Base-by-base conservation (phyloP, 768 basidiomycete genomes). In the Mycena kentingensis region DNA sequence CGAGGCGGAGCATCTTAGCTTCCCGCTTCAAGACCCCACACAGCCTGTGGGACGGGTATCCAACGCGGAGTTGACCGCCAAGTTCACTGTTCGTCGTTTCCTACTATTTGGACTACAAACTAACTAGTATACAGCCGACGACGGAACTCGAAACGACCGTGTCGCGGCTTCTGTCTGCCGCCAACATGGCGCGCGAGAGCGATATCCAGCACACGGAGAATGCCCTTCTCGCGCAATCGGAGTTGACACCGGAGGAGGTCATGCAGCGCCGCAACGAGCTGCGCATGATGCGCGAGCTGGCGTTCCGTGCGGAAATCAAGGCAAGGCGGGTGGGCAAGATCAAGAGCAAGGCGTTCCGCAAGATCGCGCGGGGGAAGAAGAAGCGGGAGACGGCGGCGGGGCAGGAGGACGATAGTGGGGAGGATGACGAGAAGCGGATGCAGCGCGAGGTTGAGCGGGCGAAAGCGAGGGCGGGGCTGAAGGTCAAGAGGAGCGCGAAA, bases 321-420 rank as follows among this genome's bases (percentile, higher is more conserved):
- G 90, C 93, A 16, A 89, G 89, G 64, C 83, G 95, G 16, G 77
- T 96, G 16, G 83, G 87, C 19, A 98, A 95, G 73, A 99, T 99
- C 72, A 98, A 98, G 76, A 92, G 88, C 67, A 96, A 93, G 72
- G 84, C 91, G 2, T 98, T 93, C 66, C 79, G 94, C 25, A 87
- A 88, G 58, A 77, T 98, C 41, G 85, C 85, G 63, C 80, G 90
- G 67, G 93, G 89, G 65, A 82, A 88, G 63, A 79, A 80, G 39
- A 88, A 85, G 55, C 70, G 86, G 15, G 67, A 70, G 37, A 70
- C 74, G 55, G 78, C 79, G 52, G 76, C 76, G 29, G 70, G 75
- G 16, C 80, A 72, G 32, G 73, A 72, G 4, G 76, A 73, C 0
- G 78, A 65, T 15, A 76, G 66, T 2, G 77, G 77, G 7, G 78